phyloP scores from a whole-genome alignment of 148 eudicot genomes.

The Camellia granthamiana region DNA sequence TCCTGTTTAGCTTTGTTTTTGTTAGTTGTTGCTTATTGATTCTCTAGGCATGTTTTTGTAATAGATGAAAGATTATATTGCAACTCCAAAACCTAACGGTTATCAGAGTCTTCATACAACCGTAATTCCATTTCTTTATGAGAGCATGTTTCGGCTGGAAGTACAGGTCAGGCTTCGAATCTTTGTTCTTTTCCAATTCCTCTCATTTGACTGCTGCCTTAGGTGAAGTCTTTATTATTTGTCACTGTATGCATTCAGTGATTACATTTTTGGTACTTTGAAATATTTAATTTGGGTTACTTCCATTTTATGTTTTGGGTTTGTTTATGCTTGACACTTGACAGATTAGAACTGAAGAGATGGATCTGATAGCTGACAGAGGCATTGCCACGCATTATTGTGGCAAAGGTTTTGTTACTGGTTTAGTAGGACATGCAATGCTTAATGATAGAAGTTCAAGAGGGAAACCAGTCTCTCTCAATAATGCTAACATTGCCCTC shows the following conservation, averaged over 20 bases:
- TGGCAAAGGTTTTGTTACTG: constrained; percentile 60
- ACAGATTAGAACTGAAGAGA: constrained; percentile 93
- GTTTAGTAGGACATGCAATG: constrained; percentile 50
- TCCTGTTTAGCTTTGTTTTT: background rate
- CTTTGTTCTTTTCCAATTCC: background rate
- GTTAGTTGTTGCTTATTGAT: background rate
- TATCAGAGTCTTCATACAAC: constrained; percentile 96
- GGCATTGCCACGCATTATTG: constrained; percentile 95
- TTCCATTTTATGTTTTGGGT: background rate
- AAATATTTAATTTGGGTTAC: too few species aligned
- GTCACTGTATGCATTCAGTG: background rate
- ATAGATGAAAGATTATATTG: constrained; percentile 93
- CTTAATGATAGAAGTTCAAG: constrained; percentile 44
- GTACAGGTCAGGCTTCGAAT: constrained; percentile 62
- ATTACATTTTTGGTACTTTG: background rate
- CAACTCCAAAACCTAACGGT: constrained; percentile 92
- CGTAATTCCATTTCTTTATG: constrained; percentile 92
- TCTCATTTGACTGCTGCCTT: background rate
- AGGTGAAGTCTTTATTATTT: background rate
- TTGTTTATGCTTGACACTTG: constrained; percentile 23
- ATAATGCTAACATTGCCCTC: constrained; percentile 67
- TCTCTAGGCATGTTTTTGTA: constrained; percentile 12
- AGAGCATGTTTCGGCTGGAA: constrained; percentile 94
- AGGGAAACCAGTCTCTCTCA: constrained; percentile 64
- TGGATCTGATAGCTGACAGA: constrained; percentile 88